Conservation (phyloP, 2,329 filamentous ascomycete species). For the Ascochyta viciae-villosae region DNA sequence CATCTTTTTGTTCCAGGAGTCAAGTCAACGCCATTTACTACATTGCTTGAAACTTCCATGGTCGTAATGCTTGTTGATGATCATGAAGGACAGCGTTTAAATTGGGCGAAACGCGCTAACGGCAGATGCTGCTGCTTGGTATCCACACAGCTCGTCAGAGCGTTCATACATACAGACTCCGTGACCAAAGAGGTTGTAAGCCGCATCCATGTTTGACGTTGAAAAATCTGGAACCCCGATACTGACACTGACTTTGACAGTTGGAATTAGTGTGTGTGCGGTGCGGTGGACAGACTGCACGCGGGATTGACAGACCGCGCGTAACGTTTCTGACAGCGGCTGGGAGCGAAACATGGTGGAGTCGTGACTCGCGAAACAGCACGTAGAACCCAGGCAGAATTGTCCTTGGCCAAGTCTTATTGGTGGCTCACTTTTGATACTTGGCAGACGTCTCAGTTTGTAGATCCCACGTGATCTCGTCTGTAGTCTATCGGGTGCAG, state of each 20-base stretch:
- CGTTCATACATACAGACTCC: background rate
- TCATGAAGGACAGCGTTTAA: slow-evolving; percentile 37
- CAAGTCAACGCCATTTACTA: slow-evolving; percentile 21
- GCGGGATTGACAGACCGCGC: background rate
- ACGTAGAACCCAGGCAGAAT: slow-evolving; percentile 5
- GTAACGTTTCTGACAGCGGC: background rate
- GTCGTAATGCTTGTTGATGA: slow-evolving; percentile 27
- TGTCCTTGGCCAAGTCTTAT: slow-evolving; percentile 14
- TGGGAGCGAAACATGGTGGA: slow-evolving; percentile 13
- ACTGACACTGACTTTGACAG: background rate
- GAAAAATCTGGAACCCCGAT: background rate
- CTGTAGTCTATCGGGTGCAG: slow-evolving; percentile 12
- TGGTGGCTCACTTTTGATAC: slow-evolving; percentile 28
- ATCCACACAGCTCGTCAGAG: background rate
- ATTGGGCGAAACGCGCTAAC: slow-evolving; percentile 44
- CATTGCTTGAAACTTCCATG: slow-evolving; percentile 30
- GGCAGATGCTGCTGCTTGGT: slow-evolving; percentile 6
- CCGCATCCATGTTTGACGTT: background rate
- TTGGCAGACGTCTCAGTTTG: slow-evolving; percentile 24
- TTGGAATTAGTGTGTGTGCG: background rate
- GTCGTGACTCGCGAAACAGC: slow-evolving; percentile 24
- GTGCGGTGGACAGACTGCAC: too few relatives aligned
- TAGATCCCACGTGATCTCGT: slow-evolving; percentile 31
- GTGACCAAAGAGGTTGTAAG: slow-evolving; percentile 1
- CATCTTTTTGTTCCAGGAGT: slow-evolving; percentile 28